Evolutionary conservation across 257 asterid genomes (phyloP).

Genomic region (Striga asiatica): DNA sequence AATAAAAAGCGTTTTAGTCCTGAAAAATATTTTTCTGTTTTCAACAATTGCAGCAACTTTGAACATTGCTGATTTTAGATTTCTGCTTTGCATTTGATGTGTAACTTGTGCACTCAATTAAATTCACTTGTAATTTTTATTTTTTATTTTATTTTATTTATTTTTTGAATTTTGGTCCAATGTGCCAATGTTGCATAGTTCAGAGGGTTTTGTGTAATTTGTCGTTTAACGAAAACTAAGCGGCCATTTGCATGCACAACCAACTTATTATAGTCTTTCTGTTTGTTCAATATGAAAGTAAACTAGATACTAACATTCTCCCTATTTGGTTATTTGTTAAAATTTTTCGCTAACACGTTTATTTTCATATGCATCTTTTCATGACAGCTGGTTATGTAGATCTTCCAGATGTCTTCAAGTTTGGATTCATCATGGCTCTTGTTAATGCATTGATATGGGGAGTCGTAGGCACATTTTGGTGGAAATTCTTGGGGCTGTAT

Average conservation of each 20-base stretch:
- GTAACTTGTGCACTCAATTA: no score
- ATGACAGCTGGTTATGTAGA: constrained; percentile 83
- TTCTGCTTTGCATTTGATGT: neutral
- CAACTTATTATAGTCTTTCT: neutral
- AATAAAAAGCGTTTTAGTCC: no score
- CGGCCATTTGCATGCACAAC: neutral
- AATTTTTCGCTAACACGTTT: constrained; percentile 12
- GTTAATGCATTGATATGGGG: constrained; percentile 81
- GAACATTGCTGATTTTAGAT: no score
- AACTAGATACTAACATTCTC: neutral
- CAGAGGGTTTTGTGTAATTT: no score
- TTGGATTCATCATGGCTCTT: constrained; percentile 71
- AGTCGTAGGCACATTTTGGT: constrained; percentile 69
- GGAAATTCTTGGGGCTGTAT: constrained; percentile 91
- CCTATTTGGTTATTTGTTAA: neutral
- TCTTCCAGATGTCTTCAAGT: constrained; percentile 86
- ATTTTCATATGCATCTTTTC: constrained; percentile 8
- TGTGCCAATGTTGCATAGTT: neutral
- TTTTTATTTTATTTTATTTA: no score
- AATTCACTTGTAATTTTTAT: no score
- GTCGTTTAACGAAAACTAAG: no score
- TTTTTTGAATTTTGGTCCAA: neutral
- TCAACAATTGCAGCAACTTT: no score
- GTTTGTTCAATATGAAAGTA: neutral
- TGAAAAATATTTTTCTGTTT: no score